These are phyloP conservation scores for Ustilago xerochloae DNA, from an alignment of 1,284 basidiomycete genomes.

Conservation along the genomic window DNA sequence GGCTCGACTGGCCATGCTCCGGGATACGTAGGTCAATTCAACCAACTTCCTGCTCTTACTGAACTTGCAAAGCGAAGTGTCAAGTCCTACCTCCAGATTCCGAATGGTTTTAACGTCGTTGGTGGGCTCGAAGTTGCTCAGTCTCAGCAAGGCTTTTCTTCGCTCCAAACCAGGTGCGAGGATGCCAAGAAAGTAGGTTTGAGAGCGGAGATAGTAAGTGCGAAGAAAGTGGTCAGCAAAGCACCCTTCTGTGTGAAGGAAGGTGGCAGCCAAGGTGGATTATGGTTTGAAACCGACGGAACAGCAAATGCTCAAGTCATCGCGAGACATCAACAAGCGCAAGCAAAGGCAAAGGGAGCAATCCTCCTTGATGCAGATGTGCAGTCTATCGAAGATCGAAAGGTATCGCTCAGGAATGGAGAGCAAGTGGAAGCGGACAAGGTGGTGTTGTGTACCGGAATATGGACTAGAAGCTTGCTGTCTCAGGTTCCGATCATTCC, in stretches of 20 bases:
- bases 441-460: slow-evolving; percentile 11
- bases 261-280: neutral
- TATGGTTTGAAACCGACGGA: slow-evolving; percentile 14
- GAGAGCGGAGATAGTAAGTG: neutral
- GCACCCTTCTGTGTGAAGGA: slow-evolving; percentile 8
- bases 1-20: slow-evolving; percentile 17
- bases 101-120: neutral
- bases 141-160: neutral
- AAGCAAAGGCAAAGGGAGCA: neutral
- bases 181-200: neutral
- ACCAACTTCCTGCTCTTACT: slow-evolving; percentile 9
- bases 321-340: slow-evolving; percentile 6
- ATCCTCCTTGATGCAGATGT: neutral
- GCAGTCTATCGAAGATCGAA: neutral
- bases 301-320: slow-evolving; percentile 11
- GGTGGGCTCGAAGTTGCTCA: neutral
- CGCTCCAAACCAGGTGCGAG: neutral
- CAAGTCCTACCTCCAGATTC: neutral
- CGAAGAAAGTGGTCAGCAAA: neutral
- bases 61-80: slow-evolving; percentile 4
- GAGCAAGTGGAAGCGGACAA: neutral
- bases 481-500: slow-evolving; percentile 1
- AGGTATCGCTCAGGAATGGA: neutral
- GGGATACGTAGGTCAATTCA: slow-evolving; percentile 21
- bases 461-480: slow-evolving; percentile 9